Evolutionary conservation across 352 stramenopile species (phyloP).

Genomic region (Pythium folliculosum): DNA sequence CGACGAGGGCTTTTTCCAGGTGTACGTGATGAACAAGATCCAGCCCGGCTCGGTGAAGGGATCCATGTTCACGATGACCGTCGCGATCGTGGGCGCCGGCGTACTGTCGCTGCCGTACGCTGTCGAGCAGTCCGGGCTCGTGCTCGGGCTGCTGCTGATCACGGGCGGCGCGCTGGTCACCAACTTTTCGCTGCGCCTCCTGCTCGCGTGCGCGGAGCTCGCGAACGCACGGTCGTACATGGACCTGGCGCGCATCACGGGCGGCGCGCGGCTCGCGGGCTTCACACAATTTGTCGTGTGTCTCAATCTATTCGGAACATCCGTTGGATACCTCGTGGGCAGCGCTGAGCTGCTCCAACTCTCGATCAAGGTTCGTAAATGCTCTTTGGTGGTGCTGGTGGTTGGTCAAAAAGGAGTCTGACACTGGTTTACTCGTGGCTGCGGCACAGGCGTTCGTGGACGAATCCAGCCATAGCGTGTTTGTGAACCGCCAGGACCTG

Average conservation of each 20-base stretch:
- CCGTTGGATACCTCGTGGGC: slow-evolving; percentile 80
- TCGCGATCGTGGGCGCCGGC: slow-evolving; percentile 83
- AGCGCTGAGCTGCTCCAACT: slow-evolving; percentile 79
- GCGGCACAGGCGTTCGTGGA: slow-evolving; percentile 41
- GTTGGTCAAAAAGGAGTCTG: neutral
- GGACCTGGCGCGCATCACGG: slow-evolving; percentile 69
- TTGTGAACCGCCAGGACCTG: slow-evolving; percentile 66
- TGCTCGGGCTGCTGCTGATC: slow-evolving; percentile 78
- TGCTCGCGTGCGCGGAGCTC: slow-evolving; percentile 80
- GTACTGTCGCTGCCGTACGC: slow-evolving; percentile 83
- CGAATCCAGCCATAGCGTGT: slow-evolving; percentile 45
- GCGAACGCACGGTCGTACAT: slow-evolving; percentile 81
- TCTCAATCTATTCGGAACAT: slow-evolving; percentile 89
- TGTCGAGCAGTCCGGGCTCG: slow-evolving; percentile 69
- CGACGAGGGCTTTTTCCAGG: slow-evolving; percentile 59
- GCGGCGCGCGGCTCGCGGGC: slow-evolving; percentile 56
- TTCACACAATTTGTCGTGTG: slow-evolving; percentile 84
- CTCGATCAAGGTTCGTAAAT: slow-evolving; percentile 42
- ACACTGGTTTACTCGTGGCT: neutral
- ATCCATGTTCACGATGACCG: slow-evolving; percentile 90
- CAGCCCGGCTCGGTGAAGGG: slow-evolving; percentile 86
- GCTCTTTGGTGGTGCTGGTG: neutral
- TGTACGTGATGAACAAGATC: slow-evolving; percentile 82
- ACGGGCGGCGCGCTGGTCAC: slow-evolving; percentile 62
- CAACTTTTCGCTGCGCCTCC: slow-evolving; percentile 80